These are phyloP conservation scores for Cyamopsis tetragonoloba DNA, from an alignment of 306 rosid genomes.

Conservation along the genomic window DNA sequence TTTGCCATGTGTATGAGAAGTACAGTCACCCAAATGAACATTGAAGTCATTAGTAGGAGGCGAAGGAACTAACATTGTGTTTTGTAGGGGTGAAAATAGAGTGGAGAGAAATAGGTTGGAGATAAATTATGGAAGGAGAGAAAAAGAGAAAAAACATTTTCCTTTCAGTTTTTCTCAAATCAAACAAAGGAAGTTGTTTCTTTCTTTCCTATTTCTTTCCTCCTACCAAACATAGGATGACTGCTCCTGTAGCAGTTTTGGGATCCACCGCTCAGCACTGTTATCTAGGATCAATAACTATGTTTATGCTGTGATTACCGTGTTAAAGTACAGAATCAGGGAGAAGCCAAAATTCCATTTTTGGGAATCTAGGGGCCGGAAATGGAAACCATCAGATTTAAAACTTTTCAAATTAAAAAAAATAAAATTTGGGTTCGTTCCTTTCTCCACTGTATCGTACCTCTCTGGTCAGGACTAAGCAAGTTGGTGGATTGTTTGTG, in stretches of 20 bases:
- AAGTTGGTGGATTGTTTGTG: constrained; percentile 12
- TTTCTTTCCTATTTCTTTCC: too few species aligned
- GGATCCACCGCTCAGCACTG: neutral
- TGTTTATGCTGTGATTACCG: neutral
- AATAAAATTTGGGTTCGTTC: neutral
- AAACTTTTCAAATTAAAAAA: too few species aligned
- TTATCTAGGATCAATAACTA: neutral
- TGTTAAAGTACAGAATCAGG: constrained; percentile 1
- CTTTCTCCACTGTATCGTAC: neutral
- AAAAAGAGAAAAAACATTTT: too few species aligned
- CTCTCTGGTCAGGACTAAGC: constrained; percentile 10
- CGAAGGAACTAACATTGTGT: too few species aligned
- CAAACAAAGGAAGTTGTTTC: too few species aligned
- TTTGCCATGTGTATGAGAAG: neutral
- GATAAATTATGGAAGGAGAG: too few species aligned
- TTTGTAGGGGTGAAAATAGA: too few species aligned
- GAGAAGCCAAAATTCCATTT: constrained; percentile 1
- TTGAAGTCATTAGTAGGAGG: too few species aligned
- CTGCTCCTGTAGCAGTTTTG: neutral
- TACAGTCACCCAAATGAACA: neutral
- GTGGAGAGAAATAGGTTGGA: too few species aligned
- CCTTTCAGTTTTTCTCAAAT: too few species aligned
- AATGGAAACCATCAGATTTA: neutral
- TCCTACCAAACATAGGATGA: neutral
- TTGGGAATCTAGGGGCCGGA: neutral